A percentile compares a stretch with the other conserved stretches of the same genome.
Conservation (phyloP, 2,329 filamentous ascomycete genomes). For the Aureobasidium sp. region DNA sequence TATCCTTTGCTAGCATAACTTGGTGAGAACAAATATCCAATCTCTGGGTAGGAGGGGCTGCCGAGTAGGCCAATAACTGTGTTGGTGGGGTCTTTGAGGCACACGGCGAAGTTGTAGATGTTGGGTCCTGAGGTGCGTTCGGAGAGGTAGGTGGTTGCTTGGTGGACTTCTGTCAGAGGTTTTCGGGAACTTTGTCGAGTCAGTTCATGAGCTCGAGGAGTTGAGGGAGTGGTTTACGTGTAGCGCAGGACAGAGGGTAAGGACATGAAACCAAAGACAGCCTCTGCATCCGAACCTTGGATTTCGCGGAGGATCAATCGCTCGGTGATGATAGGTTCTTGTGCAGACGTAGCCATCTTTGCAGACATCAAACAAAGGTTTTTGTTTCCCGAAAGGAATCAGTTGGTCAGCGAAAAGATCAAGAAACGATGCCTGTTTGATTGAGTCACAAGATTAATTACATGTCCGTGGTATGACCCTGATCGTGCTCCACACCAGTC, state of each 20-base stretch:
- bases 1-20: conserved; percentile 14
- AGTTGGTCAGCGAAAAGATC: not conserved
- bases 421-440: not conserved
- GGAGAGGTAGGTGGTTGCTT: conserved; percentile 1
- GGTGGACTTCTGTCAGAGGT: not conserved
- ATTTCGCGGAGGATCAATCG: conserved; percentile 4
- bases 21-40: conserved; percentile 16
- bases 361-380: not conserved
- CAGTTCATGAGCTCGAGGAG: not conserved
- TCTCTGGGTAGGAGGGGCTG: conserved; percentile 12
- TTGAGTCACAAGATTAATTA: not conserved
- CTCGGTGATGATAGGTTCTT: not conserved
- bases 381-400: not conserved
- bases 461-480: not conserved
- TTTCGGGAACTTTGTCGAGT: not conserved
- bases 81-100: not conserved
- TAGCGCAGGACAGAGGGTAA: not conserved
- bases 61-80: conserved; percentile 15
- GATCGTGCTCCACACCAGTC: not conserved
- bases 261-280: not conserved
- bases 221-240: not conserved
- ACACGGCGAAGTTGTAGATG: conserved; percentile 9
- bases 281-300: not conserved
- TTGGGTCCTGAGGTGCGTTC: not conserved
- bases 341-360: not conserved